Conservation (phyloP, 148 eudicot species). For the Talinum fruticosum region DNA sequence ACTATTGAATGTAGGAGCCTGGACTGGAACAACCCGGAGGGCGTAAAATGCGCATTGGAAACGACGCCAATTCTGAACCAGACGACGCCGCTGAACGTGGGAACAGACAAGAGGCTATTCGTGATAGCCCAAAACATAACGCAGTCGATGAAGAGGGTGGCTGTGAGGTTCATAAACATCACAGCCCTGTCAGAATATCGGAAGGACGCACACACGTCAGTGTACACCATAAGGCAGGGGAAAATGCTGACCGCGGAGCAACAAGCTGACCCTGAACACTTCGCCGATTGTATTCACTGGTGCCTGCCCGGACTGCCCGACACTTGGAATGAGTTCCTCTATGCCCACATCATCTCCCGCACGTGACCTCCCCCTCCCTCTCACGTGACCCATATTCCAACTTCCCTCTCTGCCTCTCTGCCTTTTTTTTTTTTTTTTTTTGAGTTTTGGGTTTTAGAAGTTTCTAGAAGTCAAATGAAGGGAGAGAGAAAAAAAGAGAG, state of each 20-base stretch:
- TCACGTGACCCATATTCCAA: slow-evolving; percentile 1
- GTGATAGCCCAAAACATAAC: slow-evolving; percentile 50
- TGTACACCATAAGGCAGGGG: slow-evolving; percentile 81
- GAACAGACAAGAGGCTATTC: slow-evolving; percentile 80
- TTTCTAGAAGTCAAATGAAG: background rate
- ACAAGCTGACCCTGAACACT: slow-evolving; percentile 57
- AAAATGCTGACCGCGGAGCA: slow-evolving; percentile 70
- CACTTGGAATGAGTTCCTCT: slow-evolving; percentile 89
- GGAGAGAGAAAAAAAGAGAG: too few species aligned
- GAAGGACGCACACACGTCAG: slow-evolving; percentile 92
- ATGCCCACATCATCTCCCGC: slow-evolving; percentile 55
- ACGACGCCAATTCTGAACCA: slow-evolving; percentile 68
- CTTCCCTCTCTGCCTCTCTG: background rate
- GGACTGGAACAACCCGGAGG: slow-evolving; percentile 91
- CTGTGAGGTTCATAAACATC: slow-evolving; percentile 73
- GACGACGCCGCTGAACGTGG: slow-evolving; percentile 61
- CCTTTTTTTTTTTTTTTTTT: background rate
- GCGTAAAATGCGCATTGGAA: slow-evolving; percentile 81
- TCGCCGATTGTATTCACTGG: slow-evolving; percentile 96
- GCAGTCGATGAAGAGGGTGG: slow-evolving; percentile 51
- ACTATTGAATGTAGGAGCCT: slow-evolving; percentile 43
- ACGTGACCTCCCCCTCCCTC: slow-evolving; percentile 16
- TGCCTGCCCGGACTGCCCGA: slow-evolving; percentile 95
- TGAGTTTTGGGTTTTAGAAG: background rate
- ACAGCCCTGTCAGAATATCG: slow-evolving; percentile 80